Base-by-base conservation (phyloP, 2,329 filamentous ascomycete genomes). In the Colletotrichum orchidophilum region DNA sequence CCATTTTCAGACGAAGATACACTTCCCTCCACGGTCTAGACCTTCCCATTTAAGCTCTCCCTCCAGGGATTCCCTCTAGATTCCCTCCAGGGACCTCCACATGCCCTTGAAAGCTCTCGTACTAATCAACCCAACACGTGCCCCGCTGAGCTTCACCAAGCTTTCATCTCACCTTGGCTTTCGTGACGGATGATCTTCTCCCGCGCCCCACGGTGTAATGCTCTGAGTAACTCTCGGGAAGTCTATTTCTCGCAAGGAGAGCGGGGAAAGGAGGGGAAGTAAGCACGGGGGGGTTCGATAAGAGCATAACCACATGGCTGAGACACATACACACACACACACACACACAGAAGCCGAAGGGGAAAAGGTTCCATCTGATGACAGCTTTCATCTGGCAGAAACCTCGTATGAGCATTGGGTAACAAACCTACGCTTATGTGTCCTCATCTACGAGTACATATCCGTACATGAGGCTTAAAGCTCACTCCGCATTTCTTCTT, bases 181-280 rank as follows among this genome's bases (percentile, higher is more conserved):
- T 8, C 18, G 18, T 46, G 39, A 18, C 39, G 39, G 39, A 15
- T 15, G 39, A 46, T 46, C 39, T 3, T 46, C 39, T 11, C 18
- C 39, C 7, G 12, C 18, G 21, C 7, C 42, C 58, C 12, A 24
- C 29, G 46, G 46, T 42, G 26, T 50, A 26, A 52, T 27, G 21
- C n/a, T 33, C 59, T 62, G 29, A 52, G 13, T 52, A 52, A 62
- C 27, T 49, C 8, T 62, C 59, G 42, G 59, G 59, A 62, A 62
- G 42, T 62, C 42, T 62, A 62, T 21, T 46, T 11, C 39, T 46
- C 39, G 39, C 39, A 46, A 46, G 39, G 7, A 46, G 39, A 46
- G 39, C 8, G 39, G 39, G 39, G 3, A 46, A 3, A 8, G 18
- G 39, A 46, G 7, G 18, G 18, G 39, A 3, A 8, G 8, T n/a